phyloP scores from a whole-genome alignment of 2,329 filamentous ascomycete genomes.

The Aspergillus chevalieri region DNA sequence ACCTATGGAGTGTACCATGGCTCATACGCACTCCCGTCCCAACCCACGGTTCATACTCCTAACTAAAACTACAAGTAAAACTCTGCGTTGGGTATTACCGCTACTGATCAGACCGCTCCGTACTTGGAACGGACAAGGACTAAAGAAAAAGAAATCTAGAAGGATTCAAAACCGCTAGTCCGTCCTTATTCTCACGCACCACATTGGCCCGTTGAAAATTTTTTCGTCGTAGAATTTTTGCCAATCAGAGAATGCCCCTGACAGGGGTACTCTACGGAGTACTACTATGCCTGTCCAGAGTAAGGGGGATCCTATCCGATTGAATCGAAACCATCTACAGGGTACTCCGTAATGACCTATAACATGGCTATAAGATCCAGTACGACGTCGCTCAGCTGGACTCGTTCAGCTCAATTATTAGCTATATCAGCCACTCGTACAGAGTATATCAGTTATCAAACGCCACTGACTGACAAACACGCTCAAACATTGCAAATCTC shows the following conservation, averaged over 20 bases:
- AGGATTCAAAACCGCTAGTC: background rate
- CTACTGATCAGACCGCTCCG: background rate
- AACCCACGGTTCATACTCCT: background rate
- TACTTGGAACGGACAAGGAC: background rate
- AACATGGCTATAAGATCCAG: no score
- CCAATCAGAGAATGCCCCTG: background rate
- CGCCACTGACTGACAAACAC: no score
- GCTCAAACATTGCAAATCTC: no score
- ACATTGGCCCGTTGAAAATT: background rate
- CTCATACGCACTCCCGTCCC: background rate
- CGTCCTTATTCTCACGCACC: background rate
- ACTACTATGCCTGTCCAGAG: background rate
- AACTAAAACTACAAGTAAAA: no score
- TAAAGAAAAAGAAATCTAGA: background rate
- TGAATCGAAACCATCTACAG: no score
- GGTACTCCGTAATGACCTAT: no score
- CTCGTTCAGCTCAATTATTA: no score
- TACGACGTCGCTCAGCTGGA: no score
- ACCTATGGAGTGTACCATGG: background rate
- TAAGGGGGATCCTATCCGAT: background rate
- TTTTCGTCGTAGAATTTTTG: background rate
- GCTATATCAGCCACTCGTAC: no score
- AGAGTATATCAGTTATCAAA: no score
- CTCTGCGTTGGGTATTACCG: no score
- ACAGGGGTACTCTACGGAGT: background rate